Evolutionary conservation across 495 filamentous ascomycete genomes (phyloP), one percentile per base, ranked within the genome.

Genomic region (Neurospora sp.): DNA sequence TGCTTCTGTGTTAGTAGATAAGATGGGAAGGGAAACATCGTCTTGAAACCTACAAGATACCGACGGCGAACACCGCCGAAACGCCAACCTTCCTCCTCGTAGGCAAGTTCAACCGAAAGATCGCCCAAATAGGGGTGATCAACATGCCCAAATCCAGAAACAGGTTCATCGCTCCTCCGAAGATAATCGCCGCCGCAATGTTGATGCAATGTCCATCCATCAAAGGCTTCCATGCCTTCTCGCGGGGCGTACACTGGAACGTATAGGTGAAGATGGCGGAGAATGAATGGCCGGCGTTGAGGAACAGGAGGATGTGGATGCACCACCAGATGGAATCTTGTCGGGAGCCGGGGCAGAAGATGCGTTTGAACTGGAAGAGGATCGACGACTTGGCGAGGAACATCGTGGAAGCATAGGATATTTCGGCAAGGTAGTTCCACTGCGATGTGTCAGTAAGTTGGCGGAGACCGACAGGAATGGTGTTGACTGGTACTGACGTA

Each of bases 41-140:
- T n/a, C 46, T 4, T 1, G 4, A 5, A 16, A 73, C 76, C 73
- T 39, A 82, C 80, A 80, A 72, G 6, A 78, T 65, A 6, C 78
- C 81, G 18, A 80, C 74, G 8, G 72, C 73, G 76, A 81, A 82
- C 12, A 82, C 75, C 3, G 79, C 77, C 41, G 77, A 76, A 44
- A 81, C 71, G 0, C 80, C 80, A 18, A 81, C 20, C 73, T 81
- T 81, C 69, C 72, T 74, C 71, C 74, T 81, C 75, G 73, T 61
- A 37, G 74, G 75, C 72, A 77, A 78, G 74, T 75, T 77, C 53
- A 75, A 76, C 38, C 69, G 73, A 75, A 73, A 81, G 70, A 79
- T 79, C 46, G 76, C 77, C 68, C 61, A 71, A 10, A 82, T 37
- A 9, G 81, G 81, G 5, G 76, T 69, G 12, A 81, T 38, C 31